Conservation (phyloP, 257 asterid species). For the Paulownia fortunei region DNA sequence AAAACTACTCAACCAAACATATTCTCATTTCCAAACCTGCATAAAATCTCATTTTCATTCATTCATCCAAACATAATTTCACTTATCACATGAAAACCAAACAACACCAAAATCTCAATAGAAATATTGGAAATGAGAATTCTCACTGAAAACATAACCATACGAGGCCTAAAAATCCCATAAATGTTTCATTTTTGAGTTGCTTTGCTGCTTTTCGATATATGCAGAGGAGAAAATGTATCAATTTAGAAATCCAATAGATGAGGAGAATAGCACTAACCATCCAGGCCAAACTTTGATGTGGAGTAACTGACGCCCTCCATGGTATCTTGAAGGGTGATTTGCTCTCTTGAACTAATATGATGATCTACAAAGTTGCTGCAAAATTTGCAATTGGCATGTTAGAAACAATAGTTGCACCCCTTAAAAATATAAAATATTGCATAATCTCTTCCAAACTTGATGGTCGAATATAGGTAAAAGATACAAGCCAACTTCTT, state of each 20-base stretch:
- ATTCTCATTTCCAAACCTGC: too few species aligned
- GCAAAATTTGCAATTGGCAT: slow-evolving; percentile 47
- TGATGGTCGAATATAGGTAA: neutral
- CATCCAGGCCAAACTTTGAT: slow-evolving; percentile 95
- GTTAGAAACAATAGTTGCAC: slow-evolving; percentile 21
- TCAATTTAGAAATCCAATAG: neutral
- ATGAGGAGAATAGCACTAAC: slow-evolving; percentile 52
- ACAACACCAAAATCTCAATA: too few species aligned
- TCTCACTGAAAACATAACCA: too few species aligned
- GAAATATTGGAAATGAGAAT: too few species aligned
- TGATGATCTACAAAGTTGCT: slow-evolving; percentile 96
- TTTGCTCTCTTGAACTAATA: slow-evolving; percentile 97
- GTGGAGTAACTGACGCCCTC: slow-evolving; percentile 85
- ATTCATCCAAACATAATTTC: too few species aligned
- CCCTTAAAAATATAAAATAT: neutral
- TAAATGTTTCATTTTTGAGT: slow-evolving; percentile 1
- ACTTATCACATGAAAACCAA: too few species aligned
- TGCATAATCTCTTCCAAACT: neutral
- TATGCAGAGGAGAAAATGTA: slow-evolving; percentile 8
- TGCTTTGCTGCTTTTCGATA: slow-evolving; percentile 13
- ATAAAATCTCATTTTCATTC: too few species aligned
- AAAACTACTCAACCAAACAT: too few species aligned
- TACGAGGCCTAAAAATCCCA: too few species aligned
- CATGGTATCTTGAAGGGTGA: slow-evolving; percentile 93
- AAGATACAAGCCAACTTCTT: neutral